Evolutionary conservation across 2,329 filamentous ascomycete genomes (phyloP).

Genomic region (Lasiodiplodia theobromae): DNA sequence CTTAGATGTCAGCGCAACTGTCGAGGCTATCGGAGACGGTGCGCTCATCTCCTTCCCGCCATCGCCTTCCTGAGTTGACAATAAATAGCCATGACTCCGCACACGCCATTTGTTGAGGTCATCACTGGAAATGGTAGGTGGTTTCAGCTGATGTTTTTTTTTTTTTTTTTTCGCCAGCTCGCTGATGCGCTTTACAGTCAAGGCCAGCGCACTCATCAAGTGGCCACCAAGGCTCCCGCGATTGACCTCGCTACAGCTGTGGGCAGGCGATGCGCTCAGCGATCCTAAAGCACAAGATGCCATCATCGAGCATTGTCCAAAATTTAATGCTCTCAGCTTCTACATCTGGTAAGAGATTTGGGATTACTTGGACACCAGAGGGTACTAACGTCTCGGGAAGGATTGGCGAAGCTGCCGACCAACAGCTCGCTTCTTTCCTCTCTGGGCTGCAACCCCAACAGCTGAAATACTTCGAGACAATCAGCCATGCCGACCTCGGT

Average conservation of each 20-base stretch:
- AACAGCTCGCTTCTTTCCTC: conserved; percentile 66
- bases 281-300: conserved; percentile 60
- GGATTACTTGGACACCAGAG: conserved; percentile 32
- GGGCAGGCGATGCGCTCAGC: conserved; percentile 66
- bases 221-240: conserved; percentile 68
- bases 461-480: conserved; percentile 65
- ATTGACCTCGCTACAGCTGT: conserved; percentile 66
- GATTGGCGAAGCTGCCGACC: conserved; percentile 59
- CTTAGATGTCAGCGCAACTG: conserved; percentile 54
- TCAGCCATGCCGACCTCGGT: conserved; percentile 63
- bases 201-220: conserved; percentile 59
- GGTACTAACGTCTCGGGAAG: conserved; percentile 31
- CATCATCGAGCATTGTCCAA: conserved; percentile 65
- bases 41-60: conserved; percentile 22
- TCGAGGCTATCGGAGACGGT: conserved; percentile 44
- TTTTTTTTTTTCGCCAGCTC: neutral
- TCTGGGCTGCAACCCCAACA: conserved; percentile 62
- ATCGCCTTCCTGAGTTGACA: conserved; percentile 24
- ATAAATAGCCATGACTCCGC: conserved; percentile 52
- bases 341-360: conserved; percentile 53
- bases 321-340: conserved; percentile 67
- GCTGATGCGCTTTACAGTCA: conserved; percentile 46
- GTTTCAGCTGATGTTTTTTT: neutral
- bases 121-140: conserved; percentile 61
- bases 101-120: conserved; percentile 63